Evolutionary conservation across 176 grass and related monocot genomes (phyloP), one percentile per base, ranked within the genome.

Genomic region (Juncus effusus): DNA sequence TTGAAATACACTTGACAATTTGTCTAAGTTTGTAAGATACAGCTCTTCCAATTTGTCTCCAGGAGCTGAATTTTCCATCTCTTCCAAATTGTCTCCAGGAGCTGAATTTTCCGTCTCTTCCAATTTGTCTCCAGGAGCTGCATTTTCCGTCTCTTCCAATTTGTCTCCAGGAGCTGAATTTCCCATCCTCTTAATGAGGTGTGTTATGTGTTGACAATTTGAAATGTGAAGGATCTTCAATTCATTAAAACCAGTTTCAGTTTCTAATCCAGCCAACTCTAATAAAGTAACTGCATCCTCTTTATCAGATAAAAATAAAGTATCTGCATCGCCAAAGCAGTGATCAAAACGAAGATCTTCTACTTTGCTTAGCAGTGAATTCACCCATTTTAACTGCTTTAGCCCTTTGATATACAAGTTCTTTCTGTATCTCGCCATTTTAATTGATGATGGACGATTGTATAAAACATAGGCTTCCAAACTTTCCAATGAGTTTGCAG

Each of bases 221-320:
- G 4, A 41, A n/a, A 77, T 37, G 44, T 4, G 9, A 14, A 77
- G 11, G n/a, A 38, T 44, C 74, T 68, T 68, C 74, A 77, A n/a
- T 47, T 0, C 3, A 1, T 0, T 9, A 68, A 77, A 77, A 15
- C 50, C 10, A 59, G 6, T 67, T 7, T 4, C 0, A 8, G 11
- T 10, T 36, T 68, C 40, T 68, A 68, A 35, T 36, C 3, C 5
- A 19, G 2, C 6, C 36, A 77, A 38, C 51, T 64, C 16, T 10
- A n/a, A 36, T n/a, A n/a, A n/a, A n/a, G n/a, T n/a, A n/a, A n/a
- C n/a, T n/a, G n/a, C n/a, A n/a, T n/a, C n/a, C n/a, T n/a, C n/a
- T n/a, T n/a, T n/a, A n/a, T n/a, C n/a, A n/a, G n/a, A n/a, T n/a
- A n/a, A n/a, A n/a, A n/a, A 14, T 4, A 52, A 2, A 3, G 14